A percentile compares a stretch with the other conserved stretches of the same genome.
Conservation (phyloP, 1,139 yeast species). For the Scheffersomyces insectosa region DNA sequence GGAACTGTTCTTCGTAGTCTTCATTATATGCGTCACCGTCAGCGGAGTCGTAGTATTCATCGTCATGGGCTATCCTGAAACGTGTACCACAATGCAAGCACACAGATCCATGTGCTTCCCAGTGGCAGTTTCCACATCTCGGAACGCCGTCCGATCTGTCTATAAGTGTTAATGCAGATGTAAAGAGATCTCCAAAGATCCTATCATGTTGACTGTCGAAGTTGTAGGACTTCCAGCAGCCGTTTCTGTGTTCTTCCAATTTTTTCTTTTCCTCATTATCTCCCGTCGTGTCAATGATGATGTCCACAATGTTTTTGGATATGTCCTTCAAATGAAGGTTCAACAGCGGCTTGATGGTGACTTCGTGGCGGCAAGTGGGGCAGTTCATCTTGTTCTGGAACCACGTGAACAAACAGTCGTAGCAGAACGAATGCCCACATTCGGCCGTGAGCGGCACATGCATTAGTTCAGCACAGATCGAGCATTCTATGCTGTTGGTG, state of each 20-base stretch:
- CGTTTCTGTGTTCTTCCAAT: slow-evolving; percentile 23
- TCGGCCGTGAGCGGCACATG: slow-evolving; percentile 41
- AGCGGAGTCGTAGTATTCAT: slow-evolving; percentile 29
- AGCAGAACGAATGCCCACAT: slow-evolving; percentile 50
- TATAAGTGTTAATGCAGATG: slow-evolving; percentile 49
- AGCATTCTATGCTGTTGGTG: slow-evolving; percentile 35
- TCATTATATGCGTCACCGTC: slow-evolving; percentile 24
- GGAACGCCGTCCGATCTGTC: slow-evolving; percentile 77
- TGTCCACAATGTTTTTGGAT: slow-evolving; percentile 29
- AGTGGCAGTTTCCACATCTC: slow-evolving; percentile 76
- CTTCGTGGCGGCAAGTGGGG: slow-evolving; percentile 53
- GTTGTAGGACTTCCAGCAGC: slow-evolving; percentile 33
- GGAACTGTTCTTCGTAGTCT: slow-evolving; percentile 7
- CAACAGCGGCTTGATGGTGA: slow-evolving; percentile 44
- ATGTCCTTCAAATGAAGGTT: slow-evolving; percentile 46
- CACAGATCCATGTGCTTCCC: slow-evolving; percentile 68
- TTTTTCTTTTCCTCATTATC: slow-evolving; percentile 20
- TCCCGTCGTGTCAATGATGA: slow-evolving; percentile 26
- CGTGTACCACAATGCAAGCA: slow-evolving; percentile 58
- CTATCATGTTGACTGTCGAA: slow-evolving; percentile 34
- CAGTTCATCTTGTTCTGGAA: slow-evolving; percentile 49
- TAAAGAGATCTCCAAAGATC: slow-evolving; percentile 53
- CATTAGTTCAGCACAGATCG: slow-evolving; percentile 48
- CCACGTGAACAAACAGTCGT: slow-evolving; percentile 54
- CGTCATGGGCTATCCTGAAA: slow-evolving; percentile 27